Evolutionary conservation across 2,329 filamentous ascomycete species (phyloP).

Genomic region (Hypoxylon sp.): DNA sequence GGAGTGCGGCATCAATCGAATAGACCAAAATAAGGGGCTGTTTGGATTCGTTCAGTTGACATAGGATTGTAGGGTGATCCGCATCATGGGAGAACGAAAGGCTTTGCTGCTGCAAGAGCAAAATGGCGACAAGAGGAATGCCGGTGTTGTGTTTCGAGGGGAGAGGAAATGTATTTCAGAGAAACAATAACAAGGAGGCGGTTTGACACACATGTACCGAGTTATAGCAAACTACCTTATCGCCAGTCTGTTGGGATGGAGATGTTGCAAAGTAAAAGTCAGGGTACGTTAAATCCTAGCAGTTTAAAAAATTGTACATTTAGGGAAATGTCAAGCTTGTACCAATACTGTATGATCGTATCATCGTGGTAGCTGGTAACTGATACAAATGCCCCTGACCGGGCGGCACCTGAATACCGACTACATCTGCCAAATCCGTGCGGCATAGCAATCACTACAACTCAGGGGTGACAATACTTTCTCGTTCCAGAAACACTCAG

Average conservation of each 20-base stretch:
- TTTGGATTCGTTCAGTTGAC: not conserved
- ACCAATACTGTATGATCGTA: not conserved
- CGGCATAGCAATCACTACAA: no score
- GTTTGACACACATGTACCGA: slow-evolving; percentile 24
- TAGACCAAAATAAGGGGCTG: not conserved
- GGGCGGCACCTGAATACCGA: no score
- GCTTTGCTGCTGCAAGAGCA: not conserved
- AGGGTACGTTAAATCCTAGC: not conserved
- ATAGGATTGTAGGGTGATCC: not conserved
- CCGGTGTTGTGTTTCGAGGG: not conserved
- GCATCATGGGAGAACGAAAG: not conserved
- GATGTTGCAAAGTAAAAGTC: not conserved
- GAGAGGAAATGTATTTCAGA: not conserved
- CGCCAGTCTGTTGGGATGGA: not conserved
- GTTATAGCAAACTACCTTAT: slow-evolving; percentile 11
- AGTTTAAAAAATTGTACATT: no score
- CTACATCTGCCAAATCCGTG: no score
- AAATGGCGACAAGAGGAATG: not conserved
- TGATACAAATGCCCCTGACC: not conserved
- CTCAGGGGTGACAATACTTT: no score
- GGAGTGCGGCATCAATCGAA: not conserved
- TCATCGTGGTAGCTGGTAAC: not conserved
- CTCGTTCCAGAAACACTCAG: no score
- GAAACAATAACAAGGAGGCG: not conserved
- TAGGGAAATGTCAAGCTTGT: not conserved